These are phyloP conservation scores for Kwoniella shandongensis DNA, from an alignment of 768 basidiomycete genomes.

Conservation along the genomic window DNA sequence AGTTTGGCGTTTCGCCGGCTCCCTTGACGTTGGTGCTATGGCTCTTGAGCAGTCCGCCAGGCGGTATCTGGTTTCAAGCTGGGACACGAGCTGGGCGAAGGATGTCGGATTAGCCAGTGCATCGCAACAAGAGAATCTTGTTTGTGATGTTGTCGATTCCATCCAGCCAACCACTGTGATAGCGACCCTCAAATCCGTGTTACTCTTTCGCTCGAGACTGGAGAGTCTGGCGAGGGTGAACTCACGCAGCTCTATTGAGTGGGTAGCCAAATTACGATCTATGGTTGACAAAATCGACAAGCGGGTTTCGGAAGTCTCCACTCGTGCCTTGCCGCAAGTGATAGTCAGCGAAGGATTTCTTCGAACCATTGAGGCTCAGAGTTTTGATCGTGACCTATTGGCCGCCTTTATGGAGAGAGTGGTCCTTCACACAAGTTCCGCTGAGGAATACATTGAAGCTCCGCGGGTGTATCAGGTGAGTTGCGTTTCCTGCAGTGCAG, in stretches of 20 bases:
- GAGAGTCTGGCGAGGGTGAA: constrained; percentile 27
- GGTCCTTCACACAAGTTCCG: constrained; percentile 60
- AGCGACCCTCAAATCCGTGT: constrained; percentile 66
- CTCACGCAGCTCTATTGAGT: constrained; percentile 47
- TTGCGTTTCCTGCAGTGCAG: no score
- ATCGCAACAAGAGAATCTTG: constrained; percentile 65
- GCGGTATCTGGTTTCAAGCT: constrained; percentile 74
- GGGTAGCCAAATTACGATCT: constrained; percentile 67
- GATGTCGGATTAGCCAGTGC: constrained; percentile 73
- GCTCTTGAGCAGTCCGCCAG: constrained; percentile 71
- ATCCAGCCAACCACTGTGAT: constrained; percentile 70
- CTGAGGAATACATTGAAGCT: constrained; percentile 64
- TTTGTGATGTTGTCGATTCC: constrained; percentile 71
- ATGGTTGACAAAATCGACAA: constrained; percentile 68
- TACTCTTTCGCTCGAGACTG: constrained; percentile 55
- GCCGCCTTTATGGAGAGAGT: constrained; percentile 71
- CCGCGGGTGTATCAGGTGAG: constrained; percentile 63
- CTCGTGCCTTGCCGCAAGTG: constrained; percentile 63
- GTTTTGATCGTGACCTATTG: constrained; percentile 68
- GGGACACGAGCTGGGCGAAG: constrained; percentile 80
- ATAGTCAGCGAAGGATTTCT: constrained; percentile 70
- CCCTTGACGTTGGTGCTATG: constrained; percentile 73
- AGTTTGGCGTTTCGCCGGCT: constrained; percentile 75
- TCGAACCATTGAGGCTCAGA: constrained; percentile 71
- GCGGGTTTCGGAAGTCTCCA: constrained; percentile 64